phyloP scores from a whole-genome alignment of 2,329 filamentous ascomycete species.

The Penicillium sp. region DNA sequence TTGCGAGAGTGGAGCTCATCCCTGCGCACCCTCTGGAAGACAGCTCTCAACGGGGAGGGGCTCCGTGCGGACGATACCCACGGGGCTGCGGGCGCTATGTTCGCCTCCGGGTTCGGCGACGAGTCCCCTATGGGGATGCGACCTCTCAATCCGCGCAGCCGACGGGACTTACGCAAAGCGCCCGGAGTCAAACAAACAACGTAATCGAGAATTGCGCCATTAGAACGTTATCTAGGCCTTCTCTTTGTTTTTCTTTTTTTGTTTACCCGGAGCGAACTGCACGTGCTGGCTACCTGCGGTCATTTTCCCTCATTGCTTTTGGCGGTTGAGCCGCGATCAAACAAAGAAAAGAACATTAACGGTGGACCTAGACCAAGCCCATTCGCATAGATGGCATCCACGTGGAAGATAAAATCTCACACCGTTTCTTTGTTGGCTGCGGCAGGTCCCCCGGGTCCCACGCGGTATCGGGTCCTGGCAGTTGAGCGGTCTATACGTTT shows the following conservation, averaged over 20 bases:
- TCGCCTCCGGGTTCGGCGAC: constrained; percentile 35
- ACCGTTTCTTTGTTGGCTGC: constrained; percentile 19
- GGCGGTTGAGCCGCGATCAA: constrained; percentile 6
- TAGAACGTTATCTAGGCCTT: not conserved
- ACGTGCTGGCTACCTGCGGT: not conserved
- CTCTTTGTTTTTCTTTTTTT: not conserved
- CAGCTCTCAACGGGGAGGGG: constrained; percentile 75
- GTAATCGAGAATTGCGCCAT: not conserved
- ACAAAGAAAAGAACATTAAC: not conserved
- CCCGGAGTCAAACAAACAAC: constrained; percentile 2
- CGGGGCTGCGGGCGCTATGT: constrained; percentile 23
- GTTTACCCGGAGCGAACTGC: not conserved
- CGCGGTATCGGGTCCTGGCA: constrained; percentile 10
- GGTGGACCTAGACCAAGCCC: constrained; percentile 4
- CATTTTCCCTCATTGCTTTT: not conserved
- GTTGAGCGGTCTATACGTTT: constrained; percentile 8
- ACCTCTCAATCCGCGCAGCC: constrained; percentile 20
- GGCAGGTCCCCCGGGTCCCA: not conserved
- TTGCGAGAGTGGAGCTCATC: constrained; percentile 72
- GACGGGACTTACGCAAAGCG: constrained; percentile 27
- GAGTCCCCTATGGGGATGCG: constrained; percentile 27
- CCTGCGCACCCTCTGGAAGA: constrained; percentile 67
- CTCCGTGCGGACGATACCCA: constrained; percentile 49
- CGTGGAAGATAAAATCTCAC: constrained; percentile 14
- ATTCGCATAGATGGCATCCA: constrained; percentile 3